Evolutionary conservation across 2,329 filamentous ascomycete species (phyloP), one percentile per base, ranked within the genome.

Genomic region (Clathrospora elynae): DNA sequence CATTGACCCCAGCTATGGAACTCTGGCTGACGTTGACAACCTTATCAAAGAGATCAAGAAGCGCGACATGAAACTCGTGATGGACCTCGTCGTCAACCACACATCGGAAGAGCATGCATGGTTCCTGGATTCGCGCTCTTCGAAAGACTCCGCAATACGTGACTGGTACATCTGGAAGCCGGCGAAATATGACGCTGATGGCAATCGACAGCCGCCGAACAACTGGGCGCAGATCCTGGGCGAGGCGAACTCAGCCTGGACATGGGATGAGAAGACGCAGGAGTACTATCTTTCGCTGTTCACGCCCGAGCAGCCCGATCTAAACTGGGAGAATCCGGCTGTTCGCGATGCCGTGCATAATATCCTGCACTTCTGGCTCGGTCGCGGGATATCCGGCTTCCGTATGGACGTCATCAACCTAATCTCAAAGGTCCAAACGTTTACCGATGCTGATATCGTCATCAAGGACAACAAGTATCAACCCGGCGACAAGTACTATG

Each of bases 241-340:
- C 4, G 65, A 68, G 36, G 68, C 68, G n/a, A 80, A 79, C 37
- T 81, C 75, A 39, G 77, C 78, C 0, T 89, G 86, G 87, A 76
- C 83, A 26, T 91, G 82, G 74, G 87, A 90, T 56, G 83, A 87
- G 54, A 66, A 68, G 13, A 88, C 85, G 0, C 76, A 80, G 17
- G 85, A 92, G 67, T 91, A 89, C 66, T 91, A 89, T 56, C 79
- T 91, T 0, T 84, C 86, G 40, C 76, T 93, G 8, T 95, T 89
- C 64, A 83, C 85, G 1, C 79, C 79, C 5, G 82, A 88, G 51
- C 88, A 92, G 62, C 88, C 89, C 0, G 89, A 93, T 58, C 74
- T 93, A 4, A 93, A 93, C 68, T 93, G 88, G 87, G 86, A 91
- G 59, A 87, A 85, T 38, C 76, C 77, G 0, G 80, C 78, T 5